Base-by-base conservation (phyloP, 164 flowering plant species). In the Magnolia sinica region DNA sequence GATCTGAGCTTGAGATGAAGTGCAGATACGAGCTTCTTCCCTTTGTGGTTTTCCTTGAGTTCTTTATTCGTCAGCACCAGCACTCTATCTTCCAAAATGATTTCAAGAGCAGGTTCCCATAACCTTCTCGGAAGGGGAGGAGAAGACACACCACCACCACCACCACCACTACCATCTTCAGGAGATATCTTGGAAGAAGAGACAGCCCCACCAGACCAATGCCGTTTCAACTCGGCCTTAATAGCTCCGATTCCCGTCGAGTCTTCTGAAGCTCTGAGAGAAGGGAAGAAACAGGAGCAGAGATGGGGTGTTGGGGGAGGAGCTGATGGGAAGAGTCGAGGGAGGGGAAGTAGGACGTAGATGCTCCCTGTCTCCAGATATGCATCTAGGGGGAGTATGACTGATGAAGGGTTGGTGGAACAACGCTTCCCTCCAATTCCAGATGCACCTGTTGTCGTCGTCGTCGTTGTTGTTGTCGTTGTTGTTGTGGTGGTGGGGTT, bases 101-200 rank as follows among this genome's bases (percentile, higher is more conserved):
- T 52, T 22, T 76, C 78, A 18, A 76, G 67, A 6, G 72, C 73
- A 7, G 78, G 78, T 72, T 76, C 78, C 78, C 78, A 76, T n/a
- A 76, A 19, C 29, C 78, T 69, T 29, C 78, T 70, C 2, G 78
- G 78, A 18, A 65, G 73, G 27, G 68, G 76, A 14, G 76, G 29
- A 10, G 66, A 20, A 3, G 76, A 31, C 19, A 55, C 64, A 7
- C 74, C 45, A 31, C 16, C 64, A 16, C 64, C n/a, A n/a, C n/a
- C 14, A 16, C 24, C 64, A 16, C 64, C 3, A 49, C 11, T 20
- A 23, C 16, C 23, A 22, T 59, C 78, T 10, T 76, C 73, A 6
- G 78, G 78, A 8, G 78, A 76, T 23, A 76, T 76, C 78, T 58
- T 76, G 55, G 78, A 76, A 10, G 73, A 76, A 16, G 61, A 55